Percentiles rank a stretch among this genome's conserved stretches.
Conservation (phyloP, 257 asterid genomes). For the Verbascum thapsus region DNA sequence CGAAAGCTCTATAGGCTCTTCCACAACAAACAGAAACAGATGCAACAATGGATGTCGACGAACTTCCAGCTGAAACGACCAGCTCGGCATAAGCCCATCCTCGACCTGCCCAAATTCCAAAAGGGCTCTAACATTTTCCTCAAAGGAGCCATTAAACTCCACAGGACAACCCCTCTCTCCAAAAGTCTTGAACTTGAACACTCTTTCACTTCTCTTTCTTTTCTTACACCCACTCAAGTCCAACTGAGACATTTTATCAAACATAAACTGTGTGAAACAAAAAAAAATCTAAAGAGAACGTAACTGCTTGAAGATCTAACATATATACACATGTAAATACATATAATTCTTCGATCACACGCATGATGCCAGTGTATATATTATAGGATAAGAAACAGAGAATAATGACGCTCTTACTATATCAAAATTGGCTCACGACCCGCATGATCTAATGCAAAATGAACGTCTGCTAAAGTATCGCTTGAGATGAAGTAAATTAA, state of each 20-base stretch:
- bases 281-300: neutral
- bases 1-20: constrained; percentile 76
- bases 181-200: constrained; percentile 77
- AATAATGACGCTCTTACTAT: constrained; percentile 36
- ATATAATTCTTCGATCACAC: constrained; percentile 52
- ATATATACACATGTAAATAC: neutral
- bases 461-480: constrained; percentile 43
- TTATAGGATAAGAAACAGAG: constrained; percentile 8
- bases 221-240: constrained; percentile 65
- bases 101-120: constrained; percentile 71
- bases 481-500: constrained; percentile 34
- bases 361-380: constrained; percentile 57
- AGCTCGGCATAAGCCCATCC: constrained; percentile 51
- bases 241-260: constrained; percentile 52
- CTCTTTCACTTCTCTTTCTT: constrained; percentile 78
- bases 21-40: constrained; percentile 65
- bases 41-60: constrained; percentile 71
- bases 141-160: constrained; percentile 66
- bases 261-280: neutral
- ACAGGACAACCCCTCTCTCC: constrained; percentile 78
- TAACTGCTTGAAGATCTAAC: constrained; percentile 14
- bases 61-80: constrained; percentile 92
- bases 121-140: constrained; percentile 65
- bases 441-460: constrained; percentile 59
- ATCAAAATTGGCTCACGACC: constrained; percentile 43